Percentiles rank a stretch among this genome's conserved stretches.
phyloP scores from a whole-genome alignment of 306 rosid species.

The Prunus kanzakura region DNA sequence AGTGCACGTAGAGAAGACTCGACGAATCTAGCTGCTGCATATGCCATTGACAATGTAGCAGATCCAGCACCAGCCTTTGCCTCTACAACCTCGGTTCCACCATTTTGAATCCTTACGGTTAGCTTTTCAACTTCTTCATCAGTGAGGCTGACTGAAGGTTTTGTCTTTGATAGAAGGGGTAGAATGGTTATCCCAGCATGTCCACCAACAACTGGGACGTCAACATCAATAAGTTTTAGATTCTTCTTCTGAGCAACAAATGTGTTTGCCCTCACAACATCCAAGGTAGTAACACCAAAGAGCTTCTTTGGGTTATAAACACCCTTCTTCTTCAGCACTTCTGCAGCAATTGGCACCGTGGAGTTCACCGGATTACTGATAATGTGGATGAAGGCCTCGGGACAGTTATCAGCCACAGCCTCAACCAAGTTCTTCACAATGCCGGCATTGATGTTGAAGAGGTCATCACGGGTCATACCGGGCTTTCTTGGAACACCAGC shows the following conservation, averaged over 20 bases:
- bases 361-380: conserved; percentile 98
- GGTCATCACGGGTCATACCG: conserved; percentile 98
- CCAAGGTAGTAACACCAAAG: conserved; percentile 91
- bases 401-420: conserved; percentile 93
- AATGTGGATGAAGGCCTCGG: conserved; percentile 81
- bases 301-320: conserved; percentile 93
- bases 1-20: conserved; percentile 95
- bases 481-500: conserved; percentile 99
- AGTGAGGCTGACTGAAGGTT: conserved; percentile 62
- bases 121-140: conserved; percentile 76
- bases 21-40: conserved; percentile 96
- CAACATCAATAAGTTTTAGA: conserved; percentile 90
- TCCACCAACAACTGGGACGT: conserved; percentile 93
- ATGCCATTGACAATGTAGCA: conserved; percentile 98
- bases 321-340: conserved; percentile 78
- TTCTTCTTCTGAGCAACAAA: conserved; percentile 92
- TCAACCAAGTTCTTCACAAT: conserved; percentile 78
- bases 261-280: conserved; percentile 98
- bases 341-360: conserved; percentile 91
- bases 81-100: conserved; percentile 98
- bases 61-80: conserved; percentile 99
- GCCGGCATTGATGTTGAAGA: conserved; percentile 93
- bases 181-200: conserved; percentile 97
- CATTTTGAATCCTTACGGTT: conserved; percentile 87
- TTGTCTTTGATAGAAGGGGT: conserved; percentile 82